Evolutionary conservation across 306 rosid genomes (phyloP), one percentile per base, ranked within the genome.

Genomic region (Vigna mungo): DNA sequence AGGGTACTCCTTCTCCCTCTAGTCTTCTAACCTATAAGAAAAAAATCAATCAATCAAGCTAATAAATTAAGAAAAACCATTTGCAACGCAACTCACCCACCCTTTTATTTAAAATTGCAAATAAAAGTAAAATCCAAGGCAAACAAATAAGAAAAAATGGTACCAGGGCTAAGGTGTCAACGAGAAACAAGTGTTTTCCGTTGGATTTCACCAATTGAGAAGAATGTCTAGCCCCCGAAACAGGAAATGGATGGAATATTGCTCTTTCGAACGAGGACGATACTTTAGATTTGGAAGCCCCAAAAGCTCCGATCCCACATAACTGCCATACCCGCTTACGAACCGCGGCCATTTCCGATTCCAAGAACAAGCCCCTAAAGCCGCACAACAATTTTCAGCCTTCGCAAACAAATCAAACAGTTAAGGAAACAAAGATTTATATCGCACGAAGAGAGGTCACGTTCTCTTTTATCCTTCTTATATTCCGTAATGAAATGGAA

Each of bases 111-210:
- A 55, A 20, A 55, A 63, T 44, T 1, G 49, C 5, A 44, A 44
- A 44, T 63, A 25, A 73, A 67, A 30, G 14, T 16, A 47, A 61
- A 61, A 61, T 9, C 14, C 46, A 34, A 37, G 51, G 73, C 9
- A 4, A 76, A 68, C 9, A 76, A 71, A 16, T 20, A 1, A 9
- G 4, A 41, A 12, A 3, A 2, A 9, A 41, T 65, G 18, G 20
- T 84, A 94, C 98, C 64, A 94, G 89, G 47, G 96, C 97, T 75
- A 94, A 90, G 8, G 98, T 94, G 78, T 94, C 98, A 47, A 94
- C 94, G 8, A 92, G 97, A 80, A 92, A 92, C 63, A 88, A 37
- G 10, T 89, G 91, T 74, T 86, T 82, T 71, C 96, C 94, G 49
- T 86, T 92, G 11, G 97, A 51, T 80, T 90, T 88, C 48, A 78